phyloP scores from a whole-genome alignment of 108 stramenopile genomes.

The Pseudonitzschia multistriata region DNA sequence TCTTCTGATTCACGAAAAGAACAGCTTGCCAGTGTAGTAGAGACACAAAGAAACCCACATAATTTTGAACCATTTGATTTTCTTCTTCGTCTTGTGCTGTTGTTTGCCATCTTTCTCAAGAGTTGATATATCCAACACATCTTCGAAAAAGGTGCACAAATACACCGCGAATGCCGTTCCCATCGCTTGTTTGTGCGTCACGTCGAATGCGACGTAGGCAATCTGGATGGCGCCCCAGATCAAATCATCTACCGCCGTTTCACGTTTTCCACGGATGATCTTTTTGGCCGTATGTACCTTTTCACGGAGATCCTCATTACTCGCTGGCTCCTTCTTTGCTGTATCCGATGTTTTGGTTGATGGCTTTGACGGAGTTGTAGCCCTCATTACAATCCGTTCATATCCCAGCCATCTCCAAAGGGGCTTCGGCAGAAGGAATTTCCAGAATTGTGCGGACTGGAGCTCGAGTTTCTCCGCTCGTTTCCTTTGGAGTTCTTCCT shows the following conservation, averaged over 20 bases:
- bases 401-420: not conserved
- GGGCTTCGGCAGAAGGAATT: slow-evolving; percentile 11
- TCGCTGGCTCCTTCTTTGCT: not conserved
- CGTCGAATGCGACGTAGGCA: slow-evolving; percentile 4
- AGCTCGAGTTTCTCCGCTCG: not conserved
- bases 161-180: not conserved
- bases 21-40: not conserved
- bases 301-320: not conserved
- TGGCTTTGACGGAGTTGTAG: not conserved
- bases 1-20: not conserved
- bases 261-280: not conserved
- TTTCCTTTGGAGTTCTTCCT: not conserved
- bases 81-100: not conserved
- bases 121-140: not conserved
- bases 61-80: slow-evolving; percentile 14
- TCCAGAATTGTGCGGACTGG: slow-evolving; percentile 2
- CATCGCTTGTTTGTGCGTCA: slow-evolving; percentile 2
- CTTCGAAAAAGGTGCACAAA: slow-evolving; percentile 2
- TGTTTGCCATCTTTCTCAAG: not conserved
- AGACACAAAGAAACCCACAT: not conserved
- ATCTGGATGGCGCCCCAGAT: slow-evolving; percentile 8
- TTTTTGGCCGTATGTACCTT: not conserved
- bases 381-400: not conserved
- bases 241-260: slow-evolving; percentile 3
- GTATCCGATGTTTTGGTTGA: not conserved